phyloP scores from a whole-genome alignment of 306 rosid species.

The Malus sieversii region DNA sequence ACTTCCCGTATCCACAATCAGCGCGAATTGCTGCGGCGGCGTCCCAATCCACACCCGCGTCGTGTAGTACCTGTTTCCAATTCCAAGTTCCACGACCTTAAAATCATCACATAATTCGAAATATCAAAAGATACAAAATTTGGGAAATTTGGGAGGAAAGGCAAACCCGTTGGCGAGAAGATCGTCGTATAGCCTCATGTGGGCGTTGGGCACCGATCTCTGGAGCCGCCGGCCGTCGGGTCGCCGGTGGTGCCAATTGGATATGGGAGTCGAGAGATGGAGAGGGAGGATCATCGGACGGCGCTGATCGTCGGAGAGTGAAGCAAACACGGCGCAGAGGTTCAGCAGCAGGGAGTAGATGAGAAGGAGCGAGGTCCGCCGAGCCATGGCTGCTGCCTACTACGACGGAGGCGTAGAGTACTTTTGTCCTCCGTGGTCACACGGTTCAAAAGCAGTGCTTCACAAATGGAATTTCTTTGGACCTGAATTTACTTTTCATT shows the following conservation, averaged over 20 bases:
- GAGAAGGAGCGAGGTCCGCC: not conserved
- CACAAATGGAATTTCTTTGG: not conserved
- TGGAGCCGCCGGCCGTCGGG: slow-evolving; percentile 29
- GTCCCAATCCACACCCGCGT: slow-evolving; percentile 46
- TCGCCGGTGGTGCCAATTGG: slow-evolving; percentile 11
- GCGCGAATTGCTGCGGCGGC: slow-evolving; percentile 43
- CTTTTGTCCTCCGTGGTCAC: slow-evolving; percentile 19
- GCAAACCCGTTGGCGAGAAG: slow-evolving; percentile 39
- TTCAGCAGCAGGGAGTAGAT: not conserved
- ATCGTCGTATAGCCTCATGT: slow-evolving; percentile 44
- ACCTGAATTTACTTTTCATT: not conserved
- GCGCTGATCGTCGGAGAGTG: slow-evolving; percentile 14
- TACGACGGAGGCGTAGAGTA: slow-evolving; percentile 17
- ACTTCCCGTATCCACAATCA: slow-evolving; percentile 47
- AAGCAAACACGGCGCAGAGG: not conserved
- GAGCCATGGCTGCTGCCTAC: slow-evolving; percentile 24
- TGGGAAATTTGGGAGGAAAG: not conserved
- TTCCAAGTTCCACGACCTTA: not conserved
- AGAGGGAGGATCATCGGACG: slow-evolving; percentile 40
- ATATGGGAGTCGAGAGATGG: slow-evolving; percentile 19
- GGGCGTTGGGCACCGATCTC: slow-evolving; percentile 27
- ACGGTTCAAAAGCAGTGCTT: not conserved
- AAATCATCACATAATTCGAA: not conserved
- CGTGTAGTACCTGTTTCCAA: slow-evolving; percentile 31
- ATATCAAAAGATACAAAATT: not conserved